Conservation (phyloP, 1,139 yeast species). For the Debaryomycetaceae sp. region DNA sequence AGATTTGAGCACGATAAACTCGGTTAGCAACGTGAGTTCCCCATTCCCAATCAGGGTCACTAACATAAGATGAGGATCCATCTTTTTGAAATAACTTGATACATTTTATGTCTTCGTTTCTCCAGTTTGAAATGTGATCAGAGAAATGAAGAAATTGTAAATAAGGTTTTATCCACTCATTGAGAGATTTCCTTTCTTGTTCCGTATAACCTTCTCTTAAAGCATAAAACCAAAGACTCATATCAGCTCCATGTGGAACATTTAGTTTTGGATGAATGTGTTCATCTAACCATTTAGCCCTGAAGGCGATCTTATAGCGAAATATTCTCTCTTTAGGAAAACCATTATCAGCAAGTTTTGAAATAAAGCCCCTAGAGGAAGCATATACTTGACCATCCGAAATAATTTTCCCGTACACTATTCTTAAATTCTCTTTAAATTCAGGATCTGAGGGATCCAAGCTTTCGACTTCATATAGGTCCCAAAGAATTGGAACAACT, state of each 20-base stretch:
- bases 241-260: constrained; percentile 7
- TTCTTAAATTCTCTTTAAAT: constrained; percentile 1
- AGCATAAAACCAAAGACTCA: constrained; percentile 6
- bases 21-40: constrained; percentile 1
- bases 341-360: constrained; percentile 8
- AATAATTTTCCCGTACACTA: constrained; percentile 28
- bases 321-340: constrained; percentile 6
- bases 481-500: constrained; percentile 22
- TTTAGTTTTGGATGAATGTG: not conserved
- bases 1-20: not conserved
- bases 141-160: constrained; percentile 1
- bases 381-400: constrained; percentile 39
- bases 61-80: constrained; percentile 1
- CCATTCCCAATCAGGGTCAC: constrained; percentile 2
- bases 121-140: constrained; percentile 5
- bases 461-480: constrained; percentile 6
- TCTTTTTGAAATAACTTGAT: constrained; percentile 3
- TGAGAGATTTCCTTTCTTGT: constrained; percentile 2
- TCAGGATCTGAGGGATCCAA: not conserved
- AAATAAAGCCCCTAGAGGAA: constrained; percentile 29
- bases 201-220: not conserved
- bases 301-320: constrained; percentile 3
- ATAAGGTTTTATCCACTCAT: constrained; percentile 5
- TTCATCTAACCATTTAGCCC: not conserved
- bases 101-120: constrained; percentile 1